Evolutionary conservation across 108 stramenopile species (phyloP).

Genomic region (Skeletonema potamos): DNA sequence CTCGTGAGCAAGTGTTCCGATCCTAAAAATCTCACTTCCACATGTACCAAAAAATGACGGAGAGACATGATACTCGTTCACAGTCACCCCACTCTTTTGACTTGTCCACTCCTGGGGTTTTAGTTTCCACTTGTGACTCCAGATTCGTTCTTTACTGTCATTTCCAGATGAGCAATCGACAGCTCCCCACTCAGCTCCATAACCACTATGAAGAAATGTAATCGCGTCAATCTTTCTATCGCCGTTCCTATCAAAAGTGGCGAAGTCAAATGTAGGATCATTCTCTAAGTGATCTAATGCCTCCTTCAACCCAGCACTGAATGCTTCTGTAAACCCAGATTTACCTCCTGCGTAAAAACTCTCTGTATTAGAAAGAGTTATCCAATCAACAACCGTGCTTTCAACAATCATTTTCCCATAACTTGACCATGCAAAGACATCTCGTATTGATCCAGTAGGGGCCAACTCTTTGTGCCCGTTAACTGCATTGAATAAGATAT

Average conservation of each 20-base stretch:
- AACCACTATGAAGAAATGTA: slow-evolving; percentile 36
- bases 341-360: slow-evolving; percentile 35
- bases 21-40: slow-evolving; percentile 14
- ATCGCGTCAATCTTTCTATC: slow-evolving; percentile 12
- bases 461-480: slow-evolving; percentile 3
- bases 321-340: not conserved
- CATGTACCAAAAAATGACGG: slow-evolving; percentile 31
- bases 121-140: slow-evolving; percentile 16
- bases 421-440: slow-evolving; percentile 27
- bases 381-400: slow-evolving; percentile 40
- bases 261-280: slow-evolving; percentile 9
- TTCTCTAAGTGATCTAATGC: slow-evolving; percentile 13
- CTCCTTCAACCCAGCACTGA: slow-evolving; percentile 1
- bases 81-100: slow-evolving; percentile 12
- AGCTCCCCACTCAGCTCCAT: slow-evolving; percentile 29
- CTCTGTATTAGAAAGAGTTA: slow-evolving; percentile 27
- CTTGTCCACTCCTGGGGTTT: slow-evolving; percentile 1
- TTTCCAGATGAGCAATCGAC: slow-evolving; percentile 26
- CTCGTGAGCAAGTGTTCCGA: slow-evolving; percentile 51
- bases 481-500: slow-evolving; percentile 13
- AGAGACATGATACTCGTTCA: slow-evolving; percentile 20
- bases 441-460: slow-evolving; percentile 30
- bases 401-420: slow-evolving; percentile 28
- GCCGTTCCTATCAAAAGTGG: slow-evolving; percentile 11
- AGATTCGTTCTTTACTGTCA: slow-evolving; percentile 11